These are phyloP conservation scores for Musa beccarii DNA, from an alignment of 176 grass and related monocot genomes.

Conservation along the genomic window DNA sequence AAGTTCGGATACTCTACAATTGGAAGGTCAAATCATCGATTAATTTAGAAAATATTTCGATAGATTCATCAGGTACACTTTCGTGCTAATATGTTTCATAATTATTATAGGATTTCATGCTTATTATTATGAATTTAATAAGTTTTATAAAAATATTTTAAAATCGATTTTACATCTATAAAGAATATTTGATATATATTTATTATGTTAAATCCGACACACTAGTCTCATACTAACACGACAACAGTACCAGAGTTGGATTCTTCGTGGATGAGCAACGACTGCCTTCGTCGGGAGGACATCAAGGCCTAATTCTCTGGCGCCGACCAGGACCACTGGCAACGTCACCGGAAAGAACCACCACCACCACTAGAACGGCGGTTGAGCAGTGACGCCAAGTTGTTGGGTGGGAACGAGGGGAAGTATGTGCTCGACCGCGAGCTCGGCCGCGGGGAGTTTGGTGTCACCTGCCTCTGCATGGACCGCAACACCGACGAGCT, in stretches of 20 bases:
- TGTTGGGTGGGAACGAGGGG: slow-evolving; percentile 57
- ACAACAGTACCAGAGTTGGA: neutral
- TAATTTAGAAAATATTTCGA: too few relatives aligned
- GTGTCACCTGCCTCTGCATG: slow-evolving; percentile 87
- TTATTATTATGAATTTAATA: too few relatives aligned
- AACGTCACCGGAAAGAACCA: slow-evolving; percentile 36
- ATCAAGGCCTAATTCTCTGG: slow-evolving; percentile 58
- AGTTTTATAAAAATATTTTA: too few relatives aligned
- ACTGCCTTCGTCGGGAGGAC: slow-evolving; percentile 86
- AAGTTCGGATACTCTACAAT: too few relatives aligned
- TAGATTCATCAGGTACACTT: too few relatives aligned
- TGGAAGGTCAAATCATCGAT: too few relatives aligned
- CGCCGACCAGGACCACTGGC: slow-evolving; percentile 14
- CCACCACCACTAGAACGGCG: slow-evolving; percentile 14
- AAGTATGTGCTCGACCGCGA: slow-evolving; percentile 71
- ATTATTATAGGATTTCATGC: too few relatives aligned
- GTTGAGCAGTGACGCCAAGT: slow-evolving; percentile 37
- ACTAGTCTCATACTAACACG: neutral
- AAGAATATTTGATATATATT: too few relatives aligned
- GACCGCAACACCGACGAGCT: slow-evolving; percentile 67
- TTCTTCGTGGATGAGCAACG: slow-evolving; percentile 42
- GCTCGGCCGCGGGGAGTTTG: slow-evolving; percentile 86
- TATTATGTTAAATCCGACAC: too few relatives aligned
- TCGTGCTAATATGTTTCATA: too few relatives aligned
- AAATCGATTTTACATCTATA: too few relatives aligned